These are phyloP conservation scores for Exobasidium cylindrosporum DNA, from an alignment of 1,284 basidiomycete genomes.

Conservation along the genomic window DNA sequence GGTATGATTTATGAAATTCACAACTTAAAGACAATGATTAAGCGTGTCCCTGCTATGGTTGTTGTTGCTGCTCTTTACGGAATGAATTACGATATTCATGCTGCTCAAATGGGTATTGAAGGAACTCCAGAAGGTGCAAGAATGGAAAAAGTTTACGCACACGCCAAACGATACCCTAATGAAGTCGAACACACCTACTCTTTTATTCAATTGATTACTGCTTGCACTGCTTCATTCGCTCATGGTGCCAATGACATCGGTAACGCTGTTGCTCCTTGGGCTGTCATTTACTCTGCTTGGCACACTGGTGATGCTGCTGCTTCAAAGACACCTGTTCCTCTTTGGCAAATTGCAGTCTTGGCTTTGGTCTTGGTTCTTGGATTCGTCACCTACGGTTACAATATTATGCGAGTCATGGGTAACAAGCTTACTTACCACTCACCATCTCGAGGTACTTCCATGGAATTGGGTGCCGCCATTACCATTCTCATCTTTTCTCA, in stretches of 20 bases:
- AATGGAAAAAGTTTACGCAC: conserved; percentile 56
- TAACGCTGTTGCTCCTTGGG: conserved; percentile 59
- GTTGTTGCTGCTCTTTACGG: conserved; percentile 20
- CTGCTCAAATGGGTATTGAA: conserved; percentile 51
- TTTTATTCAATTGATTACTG: conserved; percentile 61
- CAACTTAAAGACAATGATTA: conserved; percentile 24
- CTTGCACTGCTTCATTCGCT: conserved; percentile 60
- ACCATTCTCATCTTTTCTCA: conserved; percentile 54
- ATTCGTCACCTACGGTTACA: conserved; percentile 58
- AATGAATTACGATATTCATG: conserved; percentile 55
- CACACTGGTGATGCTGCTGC: conserved; percentile 41
- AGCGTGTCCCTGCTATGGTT: conserved; percentile 16
- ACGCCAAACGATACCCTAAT: conserved; percentile 58
- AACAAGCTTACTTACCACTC: conserved; percentile 59
- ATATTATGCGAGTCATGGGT: conserved; percentile 56
- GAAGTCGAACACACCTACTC: conserved; percentile 60
- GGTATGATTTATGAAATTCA: conserved; percentile 23
- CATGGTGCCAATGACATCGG: conserved; percentile 56
- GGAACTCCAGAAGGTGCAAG: conserved; percentile 54
- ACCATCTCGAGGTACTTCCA: conserved; percentile 59
- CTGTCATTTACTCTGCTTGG: conserved; percentile 57
- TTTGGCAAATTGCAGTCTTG: conserved; percentile 59
- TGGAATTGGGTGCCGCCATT: conserved; percentile 60
- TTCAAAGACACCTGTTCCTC: conserved; percentile 55
- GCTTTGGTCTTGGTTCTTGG: conserved; percentile 58